Base-by-base conservation (phyloP, 2,329 filamentous ascomycete genomes). In the Fusarium stilboides region DNA sequence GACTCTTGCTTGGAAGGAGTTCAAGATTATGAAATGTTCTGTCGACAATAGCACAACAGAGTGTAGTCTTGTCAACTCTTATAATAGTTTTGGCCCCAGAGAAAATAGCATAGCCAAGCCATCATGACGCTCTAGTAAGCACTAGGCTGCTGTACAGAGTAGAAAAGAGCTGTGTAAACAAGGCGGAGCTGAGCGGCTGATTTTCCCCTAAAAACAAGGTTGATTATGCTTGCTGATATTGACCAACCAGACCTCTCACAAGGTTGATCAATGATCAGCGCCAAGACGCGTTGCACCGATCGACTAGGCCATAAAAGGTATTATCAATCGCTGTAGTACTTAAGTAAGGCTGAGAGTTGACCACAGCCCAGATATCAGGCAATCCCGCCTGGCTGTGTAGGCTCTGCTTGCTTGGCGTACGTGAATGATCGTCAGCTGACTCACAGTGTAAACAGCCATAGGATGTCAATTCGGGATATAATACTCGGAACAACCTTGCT, bases 1-100 rank as follows among this genome's bases (percentile, higher is more conserved):
- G 4, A 28, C 34, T 50, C 8, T 20, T 13, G 0, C 1, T 39
- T 5, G 3, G 1, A 10, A 7, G 14, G 17, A 36, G 17, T 5
- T 28, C 15, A 20, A 39, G 34, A 8, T 13, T 20, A 8, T 36
- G 4, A 4, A 39, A 15, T 17, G 8, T 44, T 26, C 15, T 10
- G 24, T 26, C 8, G 33, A 31, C 14, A 5, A 31, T 43, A 31
- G 1, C 15, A 10, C 5, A 42, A 4, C 14, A 7, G 33, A 17
- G 4, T 1, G 36, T 6, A 20, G 1, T n/a, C 14, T 31, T 4
- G 7, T 5, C 13, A 3, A 8, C 14, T 31, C 49, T 42, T 52
- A 31, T 52, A 31, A 2, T 10, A 4, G 15, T 22, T n/a, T 4
- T 3, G 14, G 1, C n/a, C 8, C 14, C 3, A 4, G n/a, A 4